phyloP scores from a whole-genome alignment of 169 alveolate genomes.

The Cyclospora cayetanensis region DNA sequence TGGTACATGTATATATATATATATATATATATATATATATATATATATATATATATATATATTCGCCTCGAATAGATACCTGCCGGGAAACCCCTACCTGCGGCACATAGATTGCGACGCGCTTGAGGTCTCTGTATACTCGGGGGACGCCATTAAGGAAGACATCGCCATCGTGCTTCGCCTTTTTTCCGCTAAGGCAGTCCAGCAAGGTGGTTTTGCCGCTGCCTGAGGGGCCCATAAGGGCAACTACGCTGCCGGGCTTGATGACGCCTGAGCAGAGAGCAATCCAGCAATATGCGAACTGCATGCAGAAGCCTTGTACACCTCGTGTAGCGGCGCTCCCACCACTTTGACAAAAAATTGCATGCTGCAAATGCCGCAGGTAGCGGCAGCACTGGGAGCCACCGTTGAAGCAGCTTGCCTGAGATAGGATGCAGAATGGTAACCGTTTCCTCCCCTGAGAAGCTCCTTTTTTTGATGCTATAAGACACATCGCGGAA shows the following conservation, averaged over 20 bases:
- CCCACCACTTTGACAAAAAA: too few species aligned
- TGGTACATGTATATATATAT: neutral
- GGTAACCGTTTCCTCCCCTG: too few species aligned
- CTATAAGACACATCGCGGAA: too few species aligned
- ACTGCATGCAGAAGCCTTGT: too few species aligned
- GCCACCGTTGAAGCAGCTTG: too few species aligned
- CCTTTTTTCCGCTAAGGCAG: neutral
- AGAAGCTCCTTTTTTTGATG: too few species aligned
- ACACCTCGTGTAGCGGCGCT: too few species aligned
- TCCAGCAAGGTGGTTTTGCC: constrained; percentile 13
- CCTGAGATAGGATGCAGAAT: too few species aligned
- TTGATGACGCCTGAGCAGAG: neutral
- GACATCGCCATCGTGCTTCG: neutral
- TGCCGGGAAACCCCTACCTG: neutral
- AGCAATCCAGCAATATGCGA: too few species aligned
- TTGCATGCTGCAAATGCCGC: too few species aligned
- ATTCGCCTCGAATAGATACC: neutral
- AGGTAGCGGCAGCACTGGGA: too few species aligned
- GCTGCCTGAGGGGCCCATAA: constrained; percentile 7
- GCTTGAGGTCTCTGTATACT: neutral
- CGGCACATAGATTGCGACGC: neutral
- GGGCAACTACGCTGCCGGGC: neutral
- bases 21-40: neutral
- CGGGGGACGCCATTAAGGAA: neutral
- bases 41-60: neutral